These are phyloP conservation scores for Yamadazyma triangularis DNA, from an alignment of 1,139 yeast genomes.

Conservation along the genomic window DNA sequence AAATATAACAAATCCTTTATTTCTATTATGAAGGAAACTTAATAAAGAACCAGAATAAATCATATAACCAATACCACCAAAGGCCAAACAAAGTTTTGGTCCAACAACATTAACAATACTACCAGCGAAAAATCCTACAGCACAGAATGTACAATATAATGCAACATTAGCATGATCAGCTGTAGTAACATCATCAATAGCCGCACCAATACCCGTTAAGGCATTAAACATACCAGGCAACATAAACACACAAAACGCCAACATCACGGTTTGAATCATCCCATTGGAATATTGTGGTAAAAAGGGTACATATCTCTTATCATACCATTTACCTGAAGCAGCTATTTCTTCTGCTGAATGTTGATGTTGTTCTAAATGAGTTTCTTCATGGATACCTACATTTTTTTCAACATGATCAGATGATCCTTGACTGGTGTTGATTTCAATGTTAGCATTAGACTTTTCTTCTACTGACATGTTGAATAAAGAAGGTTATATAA, in stretches of 20 bases:
- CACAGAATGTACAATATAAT: constrained; percentile 52
- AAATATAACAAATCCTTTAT: constrained; percentile 48
- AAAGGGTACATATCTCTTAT: constrained; percentile 20
- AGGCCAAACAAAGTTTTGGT: constrained; percentile 40
- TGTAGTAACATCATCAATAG: constrained; percentile 31
- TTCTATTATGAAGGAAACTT: constrained; percentile 1
- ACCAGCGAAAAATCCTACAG: constrained; percentile 59
- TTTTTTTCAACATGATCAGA: constrained; percentile 6
- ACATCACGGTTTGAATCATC: constrained; percentile 38
- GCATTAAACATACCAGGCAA: constrained; percentile 61
- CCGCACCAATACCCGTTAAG: constrained; percentile 47
- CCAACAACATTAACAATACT: constrained; percentile 54
- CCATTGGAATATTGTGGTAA: constrained; percentile 41
- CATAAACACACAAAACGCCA: constrained; percentile 47
- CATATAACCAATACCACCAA: constrained; percentile 57
- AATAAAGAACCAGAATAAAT: constrained; percentile 24
- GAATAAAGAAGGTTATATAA: too few relatives aligned
- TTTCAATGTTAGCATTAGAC: constrained; percentile 9
- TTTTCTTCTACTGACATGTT: constrained; percentile 14
- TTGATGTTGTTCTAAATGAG: constrained; percentile 15
- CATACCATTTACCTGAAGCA: constrained; percentile 31
- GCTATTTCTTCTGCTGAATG: neutral
- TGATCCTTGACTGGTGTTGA: constrained; percentile 11
- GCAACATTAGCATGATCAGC: constrained; percentile 55
- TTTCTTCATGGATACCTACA: constrained; percentile 5